Base-by-base conservation (phyloP, 257 asterid species). In the Linaria vulgaris region DNA sequence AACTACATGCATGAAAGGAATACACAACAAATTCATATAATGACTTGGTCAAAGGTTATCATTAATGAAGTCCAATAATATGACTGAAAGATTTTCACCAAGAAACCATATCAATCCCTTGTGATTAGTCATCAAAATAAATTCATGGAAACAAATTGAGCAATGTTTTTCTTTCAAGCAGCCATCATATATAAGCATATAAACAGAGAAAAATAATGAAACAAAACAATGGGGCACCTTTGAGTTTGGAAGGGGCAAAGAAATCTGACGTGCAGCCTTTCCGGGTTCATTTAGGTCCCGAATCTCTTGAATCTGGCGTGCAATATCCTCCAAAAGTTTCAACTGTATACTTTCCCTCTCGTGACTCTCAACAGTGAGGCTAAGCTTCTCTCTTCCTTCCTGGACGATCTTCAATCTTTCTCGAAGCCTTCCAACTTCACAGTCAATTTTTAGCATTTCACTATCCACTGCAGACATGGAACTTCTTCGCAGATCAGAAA, bases 341-440 rank as follows among this genome's bases (percentile, higher is more conserved):
- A 88, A 68, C 78, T 88, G 89, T 38, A 59, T 23, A 23, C 48
- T 73, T 61, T 70, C 95, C 67, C 76, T 82, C 61, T 82, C 96
- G 51, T 64, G 71, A 24, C 55, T 80, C 71, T 82, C 97, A 71
- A 71, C 64, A 38, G 81, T 67, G 17, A 80, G 20, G 78, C 84
- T 72, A 71, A 91, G 85, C 61, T 78, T 88, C 69, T 76, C 92
- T 76, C 94, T 83, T 49, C 90, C 96, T 68, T 83, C 87, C 74
- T 84, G 90, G 55, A 91, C 85, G 59, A 62, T 70, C 74, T 69
- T 79, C 37, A 91, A 73, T 64, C 88, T 81, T 64, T 86, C 96
- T 64, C 71, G 78, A 65, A 88, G 91, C 59, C 74, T 53, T 50
- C 76, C 77, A 56, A 88, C 78, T 78, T 91, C 96, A 64, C 50